Percentiles rank a stretch among this genome's conserved stretches.
phyloP scores from a whole-genome alignment of 192 early-diverging fungal genomes.

The Rhizoclosmatium sp. region DNA sequence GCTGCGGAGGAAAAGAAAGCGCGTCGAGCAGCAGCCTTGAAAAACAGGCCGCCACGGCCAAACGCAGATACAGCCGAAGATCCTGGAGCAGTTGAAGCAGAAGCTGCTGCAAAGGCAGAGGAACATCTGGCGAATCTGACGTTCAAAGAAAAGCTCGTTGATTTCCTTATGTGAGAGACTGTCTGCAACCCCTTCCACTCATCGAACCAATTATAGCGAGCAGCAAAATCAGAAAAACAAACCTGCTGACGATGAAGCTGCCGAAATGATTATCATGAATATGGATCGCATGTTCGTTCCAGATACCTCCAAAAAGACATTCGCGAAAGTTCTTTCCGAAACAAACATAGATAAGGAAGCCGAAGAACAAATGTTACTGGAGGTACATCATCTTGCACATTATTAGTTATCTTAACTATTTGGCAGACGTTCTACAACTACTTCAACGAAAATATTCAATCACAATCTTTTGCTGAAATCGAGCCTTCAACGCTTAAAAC shows the following conservation, averaged over 20 bases:
- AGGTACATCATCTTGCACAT: conserved; percentile 36
- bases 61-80: no score
- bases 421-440: conserved; percentile 63
- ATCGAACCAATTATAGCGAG: conserved; percentile 37
- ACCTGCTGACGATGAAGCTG: conserved; percentile 44
- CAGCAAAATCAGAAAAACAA: conserved; percentile 52
- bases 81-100: no score
- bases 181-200: neutral
- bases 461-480: conserved; percentile 52
- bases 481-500: conserved; percentile 17
- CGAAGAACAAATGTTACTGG: conserved; percentile 28
- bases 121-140: conserved; percentile 34
- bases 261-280: conserved; percentile 50
- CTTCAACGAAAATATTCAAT: conserved; percentile 57
- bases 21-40: conserved; percentile 17
- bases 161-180: conserved; percentile 55
- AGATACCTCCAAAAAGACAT: conserved; percentile 24
- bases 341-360: conserved; percentile 30
- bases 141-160: conserved; percentile 59
- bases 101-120: neutral
- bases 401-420: conserved; percentile 14
- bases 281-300: conserved; percentile 44
- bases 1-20: neutral
- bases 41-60: neutral
- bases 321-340: neutral